phyloP scores from a whole-genome alignment of 441 rosid species.

The Raphanus hybrid region DNA sequence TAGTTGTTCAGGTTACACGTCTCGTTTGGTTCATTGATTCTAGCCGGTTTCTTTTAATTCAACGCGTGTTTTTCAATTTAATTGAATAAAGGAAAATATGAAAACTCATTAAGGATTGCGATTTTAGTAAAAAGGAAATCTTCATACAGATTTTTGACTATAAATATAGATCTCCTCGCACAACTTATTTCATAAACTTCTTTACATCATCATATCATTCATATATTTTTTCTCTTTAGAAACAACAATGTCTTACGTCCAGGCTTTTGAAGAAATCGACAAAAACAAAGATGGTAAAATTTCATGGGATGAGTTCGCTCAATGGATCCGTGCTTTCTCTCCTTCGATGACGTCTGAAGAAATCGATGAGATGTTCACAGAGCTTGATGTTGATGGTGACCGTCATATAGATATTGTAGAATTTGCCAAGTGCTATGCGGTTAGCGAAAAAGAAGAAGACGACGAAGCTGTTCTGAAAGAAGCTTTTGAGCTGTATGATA shows the following conservation, averaged over 20 bases:
- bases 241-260: conserved; percentile 6
- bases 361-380: conserved; percentile 30
- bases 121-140: neutral
- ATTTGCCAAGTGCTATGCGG: neutral
- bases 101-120: neutral
- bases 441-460: neutral
- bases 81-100: neutral
- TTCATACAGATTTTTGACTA: neutral
- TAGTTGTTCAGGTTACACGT: neutral
- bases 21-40: neutral
- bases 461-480: conserved; percentile 3
- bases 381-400: conserved; percentile 23
- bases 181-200: neutral
- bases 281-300: conserved; percentile 36
- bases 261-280: conserved; percentile 17
- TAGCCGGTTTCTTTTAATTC: neutral
- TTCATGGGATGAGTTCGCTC: conserved; percentile 32
- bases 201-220: neutral
- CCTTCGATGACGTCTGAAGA: conserved; percentile 16
- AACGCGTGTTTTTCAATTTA: neutral
- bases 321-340: conserved; percentile 21
- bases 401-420: conserved; percentile 1
- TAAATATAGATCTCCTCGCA: neutral
- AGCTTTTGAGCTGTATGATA: conserved; percentile 32
- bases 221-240: neutral